These are phyloP conservation scores for Phytophthora pseudosyringae DNA, from an alignment of 352 stramenopile species.

Conservation along the genomic window DNA sequence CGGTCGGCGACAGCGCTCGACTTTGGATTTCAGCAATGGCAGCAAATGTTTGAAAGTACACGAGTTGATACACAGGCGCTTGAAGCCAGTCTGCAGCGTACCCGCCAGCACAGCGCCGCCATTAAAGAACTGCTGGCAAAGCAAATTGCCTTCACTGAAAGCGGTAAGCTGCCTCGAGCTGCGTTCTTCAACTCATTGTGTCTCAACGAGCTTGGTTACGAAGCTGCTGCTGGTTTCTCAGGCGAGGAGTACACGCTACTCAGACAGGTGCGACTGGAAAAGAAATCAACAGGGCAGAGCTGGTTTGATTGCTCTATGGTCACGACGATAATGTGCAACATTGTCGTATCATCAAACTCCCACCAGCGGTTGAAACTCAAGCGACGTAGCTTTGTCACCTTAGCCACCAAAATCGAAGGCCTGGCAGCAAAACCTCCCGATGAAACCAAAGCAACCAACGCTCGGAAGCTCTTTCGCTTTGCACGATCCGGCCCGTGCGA, in stretches of 20 bases:
- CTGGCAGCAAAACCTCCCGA: too few species aligned
- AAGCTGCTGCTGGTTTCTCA: conserved; percentile 1
- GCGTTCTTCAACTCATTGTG: not conserved
- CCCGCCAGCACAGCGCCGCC: not conserved
- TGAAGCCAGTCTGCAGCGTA: not conserved
- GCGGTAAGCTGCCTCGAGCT: not conserved
- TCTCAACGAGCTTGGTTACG: not conserved
- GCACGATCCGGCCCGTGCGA: too few species aligned
- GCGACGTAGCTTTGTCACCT: too few species aligned
- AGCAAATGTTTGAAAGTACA: not conserved
- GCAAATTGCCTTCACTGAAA: not conserved
- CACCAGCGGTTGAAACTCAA: too few species aligned
- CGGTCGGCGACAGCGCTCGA: not conserved
- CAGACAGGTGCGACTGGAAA: not conserved
- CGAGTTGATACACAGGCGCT: not conserved
- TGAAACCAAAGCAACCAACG: too few species aligned
- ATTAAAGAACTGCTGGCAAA: not conserved
- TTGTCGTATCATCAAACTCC: too few species aligned
- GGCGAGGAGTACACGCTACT: not conserved
- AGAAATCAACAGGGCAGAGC: too few species aligned
- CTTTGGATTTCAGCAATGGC: conserved; percentile 3
- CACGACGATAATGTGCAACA: too few species aligned
- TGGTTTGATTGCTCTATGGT: too few species aligned
- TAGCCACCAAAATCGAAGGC: too few species aligned
- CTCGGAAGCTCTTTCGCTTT: too few species aligned